Base-by-base conservation (phyloP, 495 filamentous ascomycete species). In the Aspergillus carlsbadensis region DNA sequence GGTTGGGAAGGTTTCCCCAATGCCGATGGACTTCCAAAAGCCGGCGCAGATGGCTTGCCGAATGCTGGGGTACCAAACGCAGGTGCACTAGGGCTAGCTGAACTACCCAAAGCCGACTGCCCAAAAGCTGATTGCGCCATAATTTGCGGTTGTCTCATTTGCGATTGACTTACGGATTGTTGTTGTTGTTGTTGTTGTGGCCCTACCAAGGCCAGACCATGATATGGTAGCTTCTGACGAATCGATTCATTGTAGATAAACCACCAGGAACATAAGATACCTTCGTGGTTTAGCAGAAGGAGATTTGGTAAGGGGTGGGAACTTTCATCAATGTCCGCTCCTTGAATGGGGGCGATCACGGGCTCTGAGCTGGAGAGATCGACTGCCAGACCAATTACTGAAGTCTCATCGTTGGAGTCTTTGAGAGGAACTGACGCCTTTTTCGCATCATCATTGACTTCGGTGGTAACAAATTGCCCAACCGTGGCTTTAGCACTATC, bases 231-330 rank as follows among this genome's bases (percentile, higher is more conserved):
- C 0, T 84, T 83, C 61, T 85, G 77, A 45, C 86, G 80, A 52
- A 99, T 84, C 2, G 95, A 88, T 24, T 96, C 91, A 34, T 86
- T 82, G 66, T 97, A 96, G 35, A 97, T 76, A 46, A 97, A 73
- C 86, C 92, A 96, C 95, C 95, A 99, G 17, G 86, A 77, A 20
- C 80, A 81, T 7, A 99, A 76, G 10, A 95, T 75, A 26, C 94
- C 94, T 61, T 97, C 90, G 65, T 96, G 84, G 56, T 94, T 98
- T 3, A 99, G 78, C 31, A 92, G 81, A 76, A 95, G 84, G 13
- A 96, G 69, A 2, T 87, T 91, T 2, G 95, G 95, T n/a, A 96
- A 68, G 14, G 95, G 94, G 2, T 86, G 87, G 2, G 92, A 92
- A 36, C 77, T 70, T 50, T 93, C 83, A 11, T 83, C 70, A 43